Conservation (phyloP, 768 basidiomycete genomes). For the Dendrothele bispora region DNA sequence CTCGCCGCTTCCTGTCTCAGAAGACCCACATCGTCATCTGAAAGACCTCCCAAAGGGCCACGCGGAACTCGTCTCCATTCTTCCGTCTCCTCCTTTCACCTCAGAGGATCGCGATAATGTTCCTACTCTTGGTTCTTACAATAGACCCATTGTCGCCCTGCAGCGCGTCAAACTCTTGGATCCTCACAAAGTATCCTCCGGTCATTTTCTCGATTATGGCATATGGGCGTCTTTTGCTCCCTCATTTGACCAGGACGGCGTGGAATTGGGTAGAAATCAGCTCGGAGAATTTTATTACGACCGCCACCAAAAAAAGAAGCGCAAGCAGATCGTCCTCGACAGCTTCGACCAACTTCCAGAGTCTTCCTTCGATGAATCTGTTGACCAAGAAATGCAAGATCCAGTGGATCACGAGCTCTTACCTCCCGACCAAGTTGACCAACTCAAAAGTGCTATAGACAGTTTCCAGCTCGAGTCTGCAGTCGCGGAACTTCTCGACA, state of each 20-base stretch:
- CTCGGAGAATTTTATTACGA: constrained; percentile 58
- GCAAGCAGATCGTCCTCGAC: constrained; percentile 43
- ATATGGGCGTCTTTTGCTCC: constrained; percentile 76
- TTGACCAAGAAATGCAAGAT: constrained; percentile 46
- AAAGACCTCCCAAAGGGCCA: constrained; percentile 60
- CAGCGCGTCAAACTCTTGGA: constrained; percentile 43
- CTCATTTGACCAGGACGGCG: constrained; percentile 74
- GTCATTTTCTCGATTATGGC: constrained; percentile 79
- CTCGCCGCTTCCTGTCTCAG: constrained; percentile 26
- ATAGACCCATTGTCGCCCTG: constrained; percentile 39
- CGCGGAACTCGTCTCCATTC: constrained; percentile 74
- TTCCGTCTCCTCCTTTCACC: constrained; percentile 56
- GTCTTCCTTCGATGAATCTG: constrained; percentile 19
- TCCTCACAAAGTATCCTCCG: constrained; percentile 58
- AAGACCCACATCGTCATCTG: constrained; percentile 40
- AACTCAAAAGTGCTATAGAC: constrained; percentile 60
- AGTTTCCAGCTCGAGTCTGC: constrained; percentile 67
- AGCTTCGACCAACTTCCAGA: constrained; percentile 19
- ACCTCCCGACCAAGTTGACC: constrained; percentile 50
- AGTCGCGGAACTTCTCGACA: constrained; percentile 65
- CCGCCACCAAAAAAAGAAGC: constrained; percentile 7
- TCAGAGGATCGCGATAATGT: constrained; percentile 20
- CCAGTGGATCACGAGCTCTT: too few relatives aligned
- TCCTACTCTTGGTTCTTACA: constrained; percentile 61
- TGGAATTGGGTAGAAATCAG: constrained; percentile 60